Evolutionary conservation across 257 asterid genomes (phyloP), one percentile per base, ranked within the genome.

Genomic region (Datura wrightii): DNA sequence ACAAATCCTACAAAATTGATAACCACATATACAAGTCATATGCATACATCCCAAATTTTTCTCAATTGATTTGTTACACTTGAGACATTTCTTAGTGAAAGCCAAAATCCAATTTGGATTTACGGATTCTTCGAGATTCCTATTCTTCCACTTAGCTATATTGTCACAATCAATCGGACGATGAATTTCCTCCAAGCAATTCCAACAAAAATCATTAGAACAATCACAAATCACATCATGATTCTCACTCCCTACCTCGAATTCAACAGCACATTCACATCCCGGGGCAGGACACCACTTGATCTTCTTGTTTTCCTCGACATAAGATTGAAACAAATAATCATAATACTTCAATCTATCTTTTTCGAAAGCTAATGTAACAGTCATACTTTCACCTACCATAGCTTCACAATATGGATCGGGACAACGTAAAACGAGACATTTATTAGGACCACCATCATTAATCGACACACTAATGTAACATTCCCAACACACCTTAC

Each of bases 1-100:
- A 37, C 88, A 86, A n/a, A 86, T 4, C 88, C 88, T 83, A 34
- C 88, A 86, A 76, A 86, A 83, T 0, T 86, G 5, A 19, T 62
- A 8, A 14, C 18, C 18, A 62, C 84, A 62, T 3, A 11, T 44
- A 54, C 88, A 86, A 5, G 41, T 55, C 86, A 86, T 86, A 44
- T 86, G 88, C 84, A 67, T 83, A 59, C 88, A 83, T 9, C 88
- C 86, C 10, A 8, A 15, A 15, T 79, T 67, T 52, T 86, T 86
- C 56, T 86, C 85, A 0, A 86, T 86, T 1, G 79, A 39, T 3
- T 36, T 52, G 0, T 46, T 3, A 74, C 88, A 86, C 3, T 58
- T 37, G 0, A 86, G 88, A 54, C 88, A 86, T 8, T 55, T 70
- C 18, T 86, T 86, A 15, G 88, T 63, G 0, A 83, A 19, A 2